Evolutionary conservation across 345 rosid species (phyloP).

Genomic region (Eutrema heterophyllum): DNA sequence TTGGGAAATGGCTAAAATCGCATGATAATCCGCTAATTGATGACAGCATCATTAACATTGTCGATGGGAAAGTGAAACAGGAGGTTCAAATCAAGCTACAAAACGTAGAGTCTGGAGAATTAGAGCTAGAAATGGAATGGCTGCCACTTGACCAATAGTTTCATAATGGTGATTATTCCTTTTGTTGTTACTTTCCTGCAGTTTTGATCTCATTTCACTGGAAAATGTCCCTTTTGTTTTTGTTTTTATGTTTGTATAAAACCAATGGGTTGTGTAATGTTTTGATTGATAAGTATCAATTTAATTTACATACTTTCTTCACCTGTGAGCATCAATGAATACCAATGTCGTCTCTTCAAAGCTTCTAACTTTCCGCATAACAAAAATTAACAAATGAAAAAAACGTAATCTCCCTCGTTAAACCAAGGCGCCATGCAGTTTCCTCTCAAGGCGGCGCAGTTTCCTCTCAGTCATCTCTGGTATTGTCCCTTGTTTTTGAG

Average conservation of each 20-base stretch:
- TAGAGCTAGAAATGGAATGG: conserved; percentile 33
- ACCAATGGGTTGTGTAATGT: background rate
- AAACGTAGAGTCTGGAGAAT: conserved; percentile 38
- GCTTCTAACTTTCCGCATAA: background rate
- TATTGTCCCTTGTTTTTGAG: too few relatives aligned
- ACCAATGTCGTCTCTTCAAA: background rate
- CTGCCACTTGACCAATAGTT: conserved; percentile 15
- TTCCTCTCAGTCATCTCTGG: too few relatives aligned
- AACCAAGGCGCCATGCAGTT: too few relatives aligned
- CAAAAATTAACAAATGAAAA: background rate
- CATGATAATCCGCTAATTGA: conserved; percentile 30
- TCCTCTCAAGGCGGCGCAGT: too few relatives aligned
- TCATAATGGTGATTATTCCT: background rate
- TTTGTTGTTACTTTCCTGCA: background rate
- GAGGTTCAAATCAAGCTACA: conserved; percentile 36
- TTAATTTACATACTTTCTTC: background rate
- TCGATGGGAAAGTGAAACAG: conserved; percentile 38
- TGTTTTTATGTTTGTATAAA: background rate
- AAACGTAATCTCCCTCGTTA: too few relatives aligned
- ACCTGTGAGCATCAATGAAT: background rate
- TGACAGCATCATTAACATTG: conserved; percentile 33
- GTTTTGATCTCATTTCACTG: background rate
- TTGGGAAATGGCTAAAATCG: conserved; percentile 38
- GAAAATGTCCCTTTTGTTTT: too few relatives aligned
- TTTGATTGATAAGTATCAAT: background rate